These are phyloP conservation scores for Phytophthora niederhauseri DNA, from an alignment of 352 stramenopile genomes.

Conservation along the genomic window DNA sequence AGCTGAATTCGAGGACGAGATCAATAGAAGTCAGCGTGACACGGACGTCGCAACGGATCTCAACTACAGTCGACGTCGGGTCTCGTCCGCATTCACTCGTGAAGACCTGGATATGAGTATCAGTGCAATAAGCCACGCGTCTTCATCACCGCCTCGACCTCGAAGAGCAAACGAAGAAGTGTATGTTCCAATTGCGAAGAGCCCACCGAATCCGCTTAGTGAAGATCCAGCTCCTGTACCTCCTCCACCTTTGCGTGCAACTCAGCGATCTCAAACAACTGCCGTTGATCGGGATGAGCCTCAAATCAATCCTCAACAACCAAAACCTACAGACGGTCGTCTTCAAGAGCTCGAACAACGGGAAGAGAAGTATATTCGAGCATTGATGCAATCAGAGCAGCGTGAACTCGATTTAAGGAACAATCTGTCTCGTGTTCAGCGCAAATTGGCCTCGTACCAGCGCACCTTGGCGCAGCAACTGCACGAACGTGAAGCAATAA, in stretches of 20 bases:
- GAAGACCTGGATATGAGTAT: slow-evolving; percentile 39
- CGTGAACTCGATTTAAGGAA: slow-evolving; percentile 72
- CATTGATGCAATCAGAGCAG: slow-evolving; percentile 81
- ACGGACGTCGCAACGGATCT: slow-evolving; percentile 24
- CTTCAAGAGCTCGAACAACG: slow-evolving; percentile 65
- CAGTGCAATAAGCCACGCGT: slow-evolving; percentile 29
- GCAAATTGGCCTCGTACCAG: slow-evolving; percentile 54
- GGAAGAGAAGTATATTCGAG: slow-evolving; percentile 78
- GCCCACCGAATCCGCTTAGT: slow-evolving; percentile 1
- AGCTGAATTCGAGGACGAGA: slow-evolving; percentile 9
- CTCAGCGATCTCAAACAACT: neutral
- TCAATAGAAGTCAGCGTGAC: slow-evolving; percentile 8
- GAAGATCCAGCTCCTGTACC: neutral
- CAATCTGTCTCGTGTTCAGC: slow-evolving; percentile 47
- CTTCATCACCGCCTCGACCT: slow-evolving; percentile 14
- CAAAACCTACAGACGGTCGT: slow-evolving; percentile 18
- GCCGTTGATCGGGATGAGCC: neutral
- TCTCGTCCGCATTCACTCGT: slow-evolving; percentile 29
- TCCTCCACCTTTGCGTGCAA: neutral
- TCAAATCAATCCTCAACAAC: slow-evolving; percentile 2
- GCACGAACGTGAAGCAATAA: slow-evolving; percentile 56
- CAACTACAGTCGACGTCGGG: slow-evolving; percentile 25
- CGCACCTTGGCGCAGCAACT: slow-evolving; percentile 45
- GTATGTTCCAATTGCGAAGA: slow-evolving; percentile 23
- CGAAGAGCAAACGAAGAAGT: neutral